A percentile compares a stretch with the other conserved stretches of the same genome.
Conservation (phyloP, 805 yeast species). For the Saccharomycopsis sp. region DNA sequence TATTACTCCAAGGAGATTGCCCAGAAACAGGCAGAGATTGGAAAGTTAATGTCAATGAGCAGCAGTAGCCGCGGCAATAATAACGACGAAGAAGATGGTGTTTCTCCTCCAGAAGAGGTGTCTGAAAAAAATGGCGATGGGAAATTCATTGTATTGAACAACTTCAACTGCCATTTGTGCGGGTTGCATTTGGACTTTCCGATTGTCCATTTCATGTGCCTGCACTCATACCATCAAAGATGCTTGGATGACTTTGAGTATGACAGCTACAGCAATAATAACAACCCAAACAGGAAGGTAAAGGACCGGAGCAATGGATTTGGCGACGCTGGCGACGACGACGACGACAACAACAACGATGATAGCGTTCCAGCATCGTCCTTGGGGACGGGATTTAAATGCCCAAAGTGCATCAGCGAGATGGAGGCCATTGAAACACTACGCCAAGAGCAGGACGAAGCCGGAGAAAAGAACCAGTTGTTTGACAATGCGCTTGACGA, state of each 20-base stretch:
- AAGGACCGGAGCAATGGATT: constrained; percentile 15
- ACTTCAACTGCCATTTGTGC: constrained; percentile 59
- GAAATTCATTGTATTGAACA: constrained; percentile 36
- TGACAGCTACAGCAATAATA: constrained; percentile 23
- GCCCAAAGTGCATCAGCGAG: constrained; percentile 74
- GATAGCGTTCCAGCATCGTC: neutral
- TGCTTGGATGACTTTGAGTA: constrained; percentile 51
- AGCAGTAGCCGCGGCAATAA: neutral
- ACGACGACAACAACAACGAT: constrained; percentile 15
- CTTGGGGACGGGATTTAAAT: constrained; percentile 28
- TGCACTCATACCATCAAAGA: constrained; percentile 76
- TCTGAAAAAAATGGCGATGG: constrained; percentile 24
- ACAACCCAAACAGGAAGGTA: constrained; percentile 15
- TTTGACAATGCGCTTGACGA: constrained; percentile 50
- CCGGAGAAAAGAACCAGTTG: constrained; percentile 53
- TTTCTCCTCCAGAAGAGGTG: too few species aligned
- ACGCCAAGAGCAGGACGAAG: constrained; percentile 49
- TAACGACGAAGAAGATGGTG: constrained; percentile 21
- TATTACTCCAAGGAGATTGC: constrained; percentile 62
- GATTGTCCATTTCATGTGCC: constrained; percentile 73
- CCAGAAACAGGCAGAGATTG: constrained; percentile 44
- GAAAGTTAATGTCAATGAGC: constrained; percentile 31
- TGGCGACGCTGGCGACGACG: constrained; percentile 10
- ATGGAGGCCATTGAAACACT: constrained; percentile 55
- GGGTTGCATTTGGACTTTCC: constrained; percentile 63